A percentile compares a stretch with the other conserved stretches of the same genome.
Conservation (phyloP, 192 early-diverging fungal genomes). For the Chytriomyces sp. region DNA sequence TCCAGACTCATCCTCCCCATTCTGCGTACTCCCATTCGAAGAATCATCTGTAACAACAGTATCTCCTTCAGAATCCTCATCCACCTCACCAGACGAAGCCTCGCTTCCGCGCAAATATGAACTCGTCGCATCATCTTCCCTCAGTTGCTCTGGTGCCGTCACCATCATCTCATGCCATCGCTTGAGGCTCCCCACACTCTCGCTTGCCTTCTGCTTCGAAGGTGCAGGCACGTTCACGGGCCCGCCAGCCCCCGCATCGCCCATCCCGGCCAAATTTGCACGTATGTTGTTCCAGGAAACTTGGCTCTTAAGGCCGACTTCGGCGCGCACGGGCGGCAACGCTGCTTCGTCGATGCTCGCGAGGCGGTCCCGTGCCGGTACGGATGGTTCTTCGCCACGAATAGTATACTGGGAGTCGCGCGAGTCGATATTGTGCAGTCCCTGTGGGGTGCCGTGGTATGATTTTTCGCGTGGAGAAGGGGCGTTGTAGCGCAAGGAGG, state of each 20-base stretch:
- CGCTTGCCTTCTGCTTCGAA: background rate
- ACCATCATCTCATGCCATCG: slow-evolving; percentile 6
- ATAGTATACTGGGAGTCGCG: too few relatives aligned
- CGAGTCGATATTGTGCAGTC: too few relatives aligned
- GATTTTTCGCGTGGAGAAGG: too few relatives aligned
- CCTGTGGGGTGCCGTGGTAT: too few relatives aligned
- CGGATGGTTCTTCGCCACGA: too few relatives aligned
- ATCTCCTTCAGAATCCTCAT: background rate
- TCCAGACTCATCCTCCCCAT: background rate
- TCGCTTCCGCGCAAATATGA: background rate
- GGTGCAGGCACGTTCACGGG: too few relatives aligned
- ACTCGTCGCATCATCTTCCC: too few relatives aligned
- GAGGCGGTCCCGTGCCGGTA: too few relatives aligned
- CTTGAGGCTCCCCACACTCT: background rate
- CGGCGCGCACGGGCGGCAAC: background rate
- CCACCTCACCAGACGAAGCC: background rate
- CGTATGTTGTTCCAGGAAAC: background rate
- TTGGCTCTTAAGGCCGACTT: background rate
- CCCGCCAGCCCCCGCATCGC: too few relatives aligned
- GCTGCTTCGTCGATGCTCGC: background rate
- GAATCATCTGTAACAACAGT: background rate
- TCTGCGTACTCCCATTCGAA: background rate
- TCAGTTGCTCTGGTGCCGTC: background rate
- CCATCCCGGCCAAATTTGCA: too few relatives aligned
- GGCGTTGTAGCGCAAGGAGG: too few relatives aligned